Conservation (phyloP, 257 asterid species). For the Gentiana straminea region DNA sequence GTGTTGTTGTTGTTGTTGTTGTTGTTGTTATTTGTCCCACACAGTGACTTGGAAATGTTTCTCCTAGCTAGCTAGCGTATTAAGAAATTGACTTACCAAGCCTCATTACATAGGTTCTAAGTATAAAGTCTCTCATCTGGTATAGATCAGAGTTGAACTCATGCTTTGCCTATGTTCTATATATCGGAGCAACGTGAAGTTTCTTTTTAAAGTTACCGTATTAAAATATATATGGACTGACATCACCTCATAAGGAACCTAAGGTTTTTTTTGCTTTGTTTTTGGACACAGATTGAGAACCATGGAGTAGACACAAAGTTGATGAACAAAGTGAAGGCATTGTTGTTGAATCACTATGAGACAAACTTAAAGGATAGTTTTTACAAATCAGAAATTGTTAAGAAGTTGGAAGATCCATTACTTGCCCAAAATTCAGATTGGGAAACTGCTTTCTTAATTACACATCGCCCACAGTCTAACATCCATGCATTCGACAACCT, state of each 20-base stretch:
- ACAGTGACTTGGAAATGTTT: no score
- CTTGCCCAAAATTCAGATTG: constrained; percentile 39
- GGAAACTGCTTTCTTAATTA: constrained; percentile 65
- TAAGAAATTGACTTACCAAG: no score
- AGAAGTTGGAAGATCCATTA: constrained; percentile 32
- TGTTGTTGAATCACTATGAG: constrained; percentile 54
- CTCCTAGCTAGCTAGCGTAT: no score
- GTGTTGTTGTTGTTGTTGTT: no score
- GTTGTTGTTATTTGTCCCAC: no score
- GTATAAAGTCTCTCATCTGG: no score
- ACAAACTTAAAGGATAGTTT: constrained; percentile 42
- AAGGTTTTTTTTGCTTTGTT: neutral
- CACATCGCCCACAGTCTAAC: constrained; percentile 68
- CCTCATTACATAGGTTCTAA: no score
- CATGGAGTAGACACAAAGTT: constrained; percentile 49
- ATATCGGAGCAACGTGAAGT: no score
- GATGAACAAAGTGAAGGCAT: constrained; percentile 57
- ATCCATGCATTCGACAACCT: constrained; percentile 38
- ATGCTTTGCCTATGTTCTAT: no score
- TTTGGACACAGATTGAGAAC: constrained; percentile 66
- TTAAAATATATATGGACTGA: no score
- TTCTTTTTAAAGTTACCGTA: neutral
- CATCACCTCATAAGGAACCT: no score
- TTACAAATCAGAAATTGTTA: constrained; percentile 41
- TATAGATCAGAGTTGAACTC: no score